phyloP scores from a whole-genome alignment of 2,329 filamentous ascomycete genomes.

The Talaromyces marneffei region DNA sequence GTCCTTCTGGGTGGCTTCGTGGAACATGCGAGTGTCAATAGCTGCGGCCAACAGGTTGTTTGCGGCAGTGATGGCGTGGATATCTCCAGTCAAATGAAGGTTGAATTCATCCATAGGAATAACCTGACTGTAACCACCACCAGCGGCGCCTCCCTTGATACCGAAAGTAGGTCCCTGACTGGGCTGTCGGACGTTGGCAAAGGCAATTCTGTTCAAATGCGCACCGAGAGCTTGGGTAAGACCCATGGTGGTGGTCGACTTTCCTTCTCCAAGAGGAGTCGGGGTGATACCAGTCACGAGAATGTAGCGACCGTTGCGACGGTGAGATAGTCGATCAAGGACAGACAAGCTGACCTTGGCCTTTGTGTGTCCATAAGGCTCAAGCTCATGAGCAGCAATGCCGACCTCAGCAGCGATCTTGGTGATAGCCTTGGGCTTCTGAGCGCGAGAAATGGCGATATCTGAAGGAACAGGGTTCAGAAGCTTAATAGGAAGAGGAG shows the following conservation, averaged over 20 bases:
- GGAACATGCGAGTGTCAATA: conserved; percentile 97
- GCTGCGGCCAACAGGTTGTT: conserved; percentile 96
- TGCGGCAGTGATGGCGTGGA: conserved; percentile 92
- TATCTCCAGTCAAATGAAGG: conserved; percentile 92
- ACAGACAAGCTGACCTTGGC: conserved; percentile 85
- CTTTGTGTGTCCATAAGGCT: conserved; percentile 92
- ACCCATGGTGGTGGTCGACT: conserved; percentile 96
- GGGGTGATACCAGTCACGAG: conserved; percentile 94
- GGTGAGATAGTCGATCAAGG: conserved; percentile 77
- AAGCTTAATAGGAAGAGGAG: conserved; percentile 76
- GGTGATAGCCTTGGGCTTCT: conserved; percentile 88
- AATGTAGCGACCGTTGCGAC: conserved; percentile 82
- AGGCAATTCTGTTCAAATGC: conserved; percentile 78
- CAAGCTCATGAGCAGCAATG: conserved; percentile 80
- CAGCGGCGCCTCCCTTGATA: conserved; percentile 96
- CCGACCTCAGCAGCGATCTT: conserved; percentile 79
- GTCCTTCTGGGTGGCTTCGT: conserved; percentile 93
- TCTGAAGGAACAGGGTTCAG: conserved; percentile 84
- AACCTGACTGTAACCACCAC: conserved; percentile 96
- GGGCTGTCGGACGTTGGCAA: conserved; percentile 95
- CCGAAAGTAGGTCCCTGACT: conserved; percentile 97
- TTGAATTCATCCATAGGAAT: conserved; percentile 99
- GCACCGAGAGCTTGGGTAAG: conserved; percentile 87
- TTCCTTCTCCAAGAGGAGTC: conserved; percentile 92
- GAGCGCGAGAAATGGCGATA: conserved; percentile 82